Evolutionary conservation across 179 eudicot genomes (phyloP).

Genomic region (Nepenthes alata): DNA sequence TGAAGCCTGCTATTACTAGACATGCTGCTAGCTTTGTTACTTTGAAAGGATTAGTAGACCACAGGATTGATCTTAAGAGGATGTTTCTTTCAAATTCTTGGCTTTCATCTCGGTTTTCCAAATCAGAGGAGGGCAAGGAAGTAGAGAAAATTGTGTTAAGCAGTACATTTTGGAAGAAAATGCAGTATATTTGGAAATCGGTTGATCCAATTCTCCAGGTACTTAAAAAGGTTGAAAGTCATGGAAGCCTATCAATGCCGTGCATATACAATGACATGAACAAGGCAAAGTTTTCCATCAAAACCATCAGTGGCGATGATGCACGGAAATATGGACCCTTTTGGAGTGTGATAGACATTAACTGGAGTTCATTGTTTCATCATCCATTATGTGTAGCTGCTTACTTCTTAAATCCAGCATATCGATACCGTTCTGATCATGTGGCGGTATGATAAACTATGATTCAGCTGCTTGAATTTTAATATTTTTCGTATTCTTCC

Average conservation of each 20-base stretch:
- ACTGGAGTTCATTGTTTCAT: slow-evolving; percentile 50
- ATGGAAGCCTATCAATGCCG: slow-evolving; percentile 65
- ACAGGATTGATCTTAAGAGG: slow-evolving; percentile 54
- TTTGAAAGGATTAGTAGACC: slow-evolving; percentile 51
- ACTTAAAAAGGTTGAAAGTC: slow-evolving; percentile 47
- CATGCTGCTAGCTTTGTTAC: slow-evolving; percentile 64
- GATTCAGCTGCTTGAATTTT: slow-evolving; percentile 1
- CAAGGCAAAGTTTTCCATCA: slow-evolving; percentile 64
- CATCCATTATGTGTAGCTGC: slow-evolving; percentile 86
- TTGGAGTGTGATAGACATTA: slow-evolving; percentile 71
- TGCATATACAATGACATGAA: slow-evolving; percentile 68
- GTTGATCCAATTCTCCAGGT: slow-evolving; percentile 71
- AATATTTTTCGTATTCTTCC: neutral
- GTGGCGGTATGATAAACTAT: slow-evolving; percentile 38
- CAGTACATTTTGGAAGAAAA: slow-evolving; percentile 87
- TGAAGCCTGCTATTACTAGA: slow-evolving; percentile 57
- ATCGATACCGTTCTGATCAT: slow-evolving; percentile 71
- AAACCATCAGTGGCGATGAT: slow-evolving; percentile 59
- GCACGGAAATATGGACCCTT: slow-evolving; percentile 62
- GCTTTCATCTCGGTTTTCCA: slow-evolving; percentile 57
- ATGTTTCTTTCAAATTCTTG: slow-evolving; percentile 80
- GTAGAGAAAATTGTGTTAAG: slow-evolving; percentile 58
- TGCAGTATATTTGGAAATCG: slow-evolving; percentile 55
- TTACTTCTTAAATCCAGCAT: slow-evolving; percentile 77
- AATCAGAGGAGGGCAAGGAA: slow-evolving; percentile 73